These are phyloP conservation scores for Coffea humblotiana DNA, from an alignment of 305 asterid species.

Conservation along the genomic window DNA sequence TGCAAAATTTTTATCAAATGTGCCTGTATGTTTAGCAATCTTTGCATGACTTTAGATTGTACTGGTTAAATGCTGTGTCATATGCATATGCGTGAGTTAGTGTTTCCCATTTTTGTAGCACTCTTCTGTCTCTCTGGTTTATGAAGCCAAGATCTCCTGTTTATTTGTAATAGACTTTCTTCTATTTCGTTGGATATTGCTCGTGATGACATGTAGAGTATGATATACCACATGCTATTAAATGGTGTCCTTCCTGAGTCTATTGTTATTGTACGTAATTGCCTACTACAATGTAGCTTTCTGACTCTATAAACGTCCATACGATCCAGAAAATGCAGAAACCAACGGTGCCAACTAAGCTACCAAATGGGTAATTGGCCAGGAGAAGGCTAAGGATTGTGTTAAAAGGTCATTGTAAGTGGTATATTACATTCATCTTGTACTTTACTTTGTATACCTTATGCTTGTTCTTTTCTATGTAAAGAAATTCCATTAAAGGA, in stretches of 20 bases:
- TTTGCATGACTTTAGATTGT: background rate
- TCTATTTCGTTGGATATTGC: background rate
- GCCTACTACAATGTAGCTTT: background rate
- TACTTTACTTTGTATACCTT: background rate
- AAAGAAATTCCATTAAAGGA: too few relatives aligned
- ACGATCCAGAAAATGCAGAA: constrained; percentile 66
- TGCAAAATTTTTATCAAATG: background rate
- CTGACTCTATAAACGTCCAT: background rate
- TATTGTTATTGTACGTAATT: background rate
- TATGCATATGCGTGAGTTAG: background rate
- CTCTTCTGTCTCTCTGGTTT: background rate
- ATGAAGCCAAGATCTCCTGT: background rate
- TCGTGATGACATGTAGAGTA: background rate
- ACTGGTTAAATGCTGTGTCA: background rate
- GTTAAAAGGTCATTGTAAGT: constrained; percentile 26
- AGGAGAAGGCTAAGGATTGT: constrained; percentile 60
- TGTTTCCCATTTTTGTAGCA: background rate
- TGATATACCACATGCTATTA: background rate
- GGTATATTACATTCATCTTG: constrained; percentile 10
- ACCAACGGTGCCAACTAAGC: constrained; percentile 71
- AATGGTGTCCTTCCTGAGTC: background rate
- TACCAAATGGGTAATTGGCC: constrained; percentile 47
- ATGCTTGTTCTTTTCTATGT: background rate
- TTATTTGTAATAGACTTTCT: background rate
- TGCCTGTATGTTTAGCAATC: background rate